Conservation (phyloP, 805 yeast genomes). For the Suhomyces canberraensis region DNA sequence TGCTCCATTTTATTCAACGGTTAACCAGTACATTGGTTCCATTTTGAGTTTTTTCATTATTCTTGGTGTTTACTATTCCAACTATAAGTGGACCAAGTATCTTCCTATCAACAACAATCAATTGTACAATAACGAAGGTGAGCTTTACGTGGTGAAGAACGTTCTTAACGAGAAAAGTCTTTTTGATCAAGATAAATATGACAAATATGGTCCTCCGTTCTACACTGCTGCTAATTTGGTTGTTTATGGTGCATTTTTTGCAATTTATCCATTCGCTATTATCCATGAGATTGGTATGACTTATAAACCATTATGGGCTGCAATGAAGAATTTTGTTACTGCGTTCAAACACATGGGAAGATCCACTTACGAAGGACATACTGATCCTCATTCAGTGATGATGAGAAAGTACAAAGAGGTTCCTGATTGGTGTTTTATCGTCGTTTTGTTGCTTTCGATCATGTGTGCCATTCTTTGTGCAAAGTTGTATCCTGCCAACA, state of each 20-base stretch:
- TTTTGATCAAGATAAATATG: conserved; percentile 12
- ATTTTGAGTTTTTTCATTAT: conserved; percentile 13
- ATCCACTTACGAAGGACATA: conserved; percentile 16
- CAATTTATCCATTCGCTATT: conserved; percentile 22
- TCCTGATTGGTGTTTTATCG: conserved; percentile 21
- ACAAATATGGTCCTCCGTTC: conserved; percentile 16
- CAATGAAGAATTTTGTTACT: background rate
- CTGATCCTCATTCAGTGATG: conserved; percentile 24
- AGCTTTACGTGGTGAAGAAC: conserved; percentile 10
- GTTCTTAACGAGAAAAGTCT: conserved; percentile 12
- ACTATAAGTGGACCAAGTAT: conserved; percentile 18
- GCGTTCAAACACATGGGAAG: conserved; percentile 8
- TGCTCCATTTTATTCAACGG: conserved; percentile 40
- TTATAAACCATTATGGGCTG: conserved; percentile 3
- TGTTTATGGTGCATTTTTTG: conserved; percentile 14
- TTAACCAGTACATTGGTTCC: conserved; percentile 14
- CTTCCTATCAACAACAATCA: conserved; percentile 17
- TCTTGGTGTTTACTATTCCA: conserved; percentile 16
- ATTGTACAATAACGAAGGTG: conserved; percentile 20
- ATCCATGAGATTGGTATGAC: conserved; percentile 9
- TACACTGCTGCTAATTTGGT: conserved; percentile 17
- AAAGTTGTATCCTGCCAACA: conserved; percentile 35
- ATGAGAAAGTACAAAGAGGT: conserved; percentile 23
- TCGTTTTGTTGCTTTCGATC: conserved; percentile 16
- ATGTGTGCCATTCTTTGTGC: conserved; percentile 28